Conservation (phyloP, 768 basidiomycete genomes). For the Dioszegia crocea region DNA sequence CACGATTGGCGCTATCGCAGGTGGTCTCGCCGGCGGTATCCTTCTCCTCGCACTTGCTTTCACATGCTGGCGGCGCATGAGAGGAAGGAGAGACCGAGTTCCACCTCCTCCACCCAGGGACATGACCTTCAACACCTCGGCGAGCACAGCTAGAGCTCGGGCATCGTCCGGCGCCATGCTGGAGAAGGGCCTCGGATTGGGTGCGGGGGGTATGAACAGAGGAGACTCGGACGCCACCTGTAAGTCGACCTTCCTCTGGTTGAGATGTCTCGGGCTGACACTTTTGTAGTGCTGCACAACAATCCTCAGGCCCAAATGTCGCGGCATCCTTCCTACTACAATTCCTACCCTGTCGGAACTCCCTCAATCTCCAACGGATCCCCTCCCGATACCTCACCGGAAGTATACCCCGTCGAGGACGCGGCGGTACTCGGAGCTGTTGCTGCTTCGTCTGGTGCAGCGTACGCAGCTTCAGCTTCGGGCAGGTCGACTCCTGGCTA, state of each 20-base stretch:
- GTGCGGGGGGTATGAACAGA: conserved; percentile 7
- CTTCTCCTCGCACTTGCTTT: conserved; percentile 22
- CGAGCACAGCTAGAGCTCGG: conserved; percentile 1
- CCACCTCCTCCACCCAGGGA: conserved; percentile 42
- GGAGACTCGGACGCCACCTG: conserved; percentile 32
- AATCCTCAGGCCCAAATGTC: conserved; percentile 23
- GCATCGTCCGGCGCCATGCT: conserved; percentile 15
- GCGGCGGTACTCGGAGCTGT: neutral
- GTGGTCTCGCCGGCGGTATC: conserved; percentile 29
- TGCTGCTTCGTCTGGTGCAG: neutral
- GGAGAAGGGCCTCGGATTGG: neutral
- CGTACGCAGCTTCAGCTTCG: neutral
- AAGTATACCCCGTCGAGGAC: conserved; percentile 21
- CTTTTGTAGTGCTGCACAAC: conserved; percentile 16
- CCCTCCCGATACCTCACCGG: conserved; percentile 26
- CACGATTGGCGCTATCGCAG: conserved; percentile 45
- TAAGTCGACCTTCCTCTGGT: conserved; percentile 14
- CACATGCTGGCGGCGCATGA: conserved; percentile 21
- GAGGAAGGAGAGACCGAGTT: conserved; percentile 26
- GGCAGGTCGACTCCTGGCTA: neutral
- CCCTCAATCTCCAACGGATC: conserved; percentile 10
- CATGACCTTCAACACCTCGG: conserved; percentile 13
- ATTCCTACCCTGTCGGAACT: conserved; percentile 29
- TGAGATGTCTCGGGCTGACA: conserved; percentile 1
- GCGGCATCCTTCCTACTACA: conserved; percentile 30